phyloP scores from a whole-genome alignment of 148 eudicot species.

The Beta vulgaris region DNA sequence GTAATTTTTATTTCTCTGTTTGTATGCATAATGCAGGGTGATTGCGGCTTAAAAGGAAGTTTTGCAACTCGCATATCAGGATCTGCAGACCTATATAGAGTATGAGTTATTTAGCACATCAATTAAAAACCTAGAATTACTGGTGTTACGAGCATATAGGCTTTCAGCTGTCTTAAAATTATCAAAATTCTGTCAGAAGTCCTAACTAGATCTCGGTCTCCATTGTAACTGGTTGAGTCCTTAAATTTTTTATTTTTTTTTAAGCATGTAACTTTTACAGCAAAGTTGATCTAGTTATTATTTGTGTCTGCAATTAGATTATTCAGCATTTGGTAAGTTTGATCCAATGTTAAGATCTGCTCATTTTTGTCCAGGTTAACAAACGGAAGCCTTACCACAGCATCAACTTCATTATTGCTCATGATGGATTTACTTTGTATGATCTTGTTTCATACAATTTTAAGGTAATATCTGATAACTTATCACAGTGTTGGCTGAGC shows the following conservation, averaged over 20 bases:
- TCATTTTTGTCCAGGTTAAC: constrained; percentile 56
- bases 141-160: not conserved
- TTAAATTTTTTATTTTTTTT: constrained; percentile 10
- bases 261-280: not conserved
- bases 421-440: constrained; percentile 93
- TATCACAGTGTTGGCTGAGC: not conserved
- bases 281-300: not conserved
- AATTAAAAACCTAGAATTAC: not conserved
- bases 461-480: constrained; percentile 49
- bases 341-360: constrained; percentile 1
- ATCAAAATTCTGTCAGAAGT: not conserved
- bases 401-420: constrained; percentile 90
- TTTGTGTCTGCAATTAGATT: not conserved
- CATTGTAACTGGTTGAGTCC: not conserved
- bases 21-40: constrained; percentile 56
- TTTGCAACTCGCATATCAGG: constrained; percentile 93
- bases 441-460: constrained; percentile 93
- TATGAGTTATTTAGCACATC: constrained; percentile 29
- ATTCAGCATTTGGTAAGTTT: not conserved
- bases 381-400: constrained; percentile 90
- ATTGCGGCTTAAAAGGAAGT: constrained; percentile 79
- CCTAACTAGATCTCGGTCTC: not conserved
- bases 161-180: not conserved
- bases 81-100: constrained; percentile 88
- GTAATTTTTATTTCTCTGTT: constrained; percentile 2